A percentile compares a stretch with the other conserved stretches of the same genome.
These are phyloP conservation scores for Naganishia albida DNA, from an alignment of 1,284 basidiomycete species.

Conservation along the genomic window DNA sequence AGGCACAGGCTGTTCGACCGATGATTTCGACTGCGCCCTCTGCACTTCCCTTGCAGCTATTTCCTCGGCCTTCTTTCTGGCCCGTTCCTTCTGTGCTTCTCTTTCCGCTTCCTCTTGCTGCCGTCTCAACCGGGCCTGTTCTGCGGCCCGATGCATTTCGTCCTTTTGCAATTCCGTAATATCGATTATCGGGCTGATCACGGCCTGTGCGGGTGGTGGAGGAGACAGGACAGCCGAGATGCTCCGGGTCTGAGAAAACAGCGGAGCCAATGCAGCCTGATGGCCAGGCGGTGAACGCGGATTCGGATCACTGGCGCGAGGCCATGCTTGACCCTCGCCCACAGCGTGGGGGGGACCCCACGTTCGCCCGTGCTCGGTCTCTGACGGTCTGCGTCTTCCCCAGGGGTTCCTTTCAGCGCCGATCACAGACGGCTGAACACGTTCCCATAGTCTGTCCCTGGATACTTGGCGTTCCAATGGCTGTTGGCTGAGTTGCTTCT, in stretches of 20 bases:
- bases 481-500: slow-evolving; percentile 8
- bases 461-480: slow-evolving; percentile 33
- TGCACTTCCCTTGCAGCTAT: slow-evolving; percentile 65
- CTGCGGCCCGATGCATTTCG: slow-evolving; percentile 86
- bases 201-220: slow-evolving; percentile 30
- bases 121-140: slow-evolving; percentile 69
- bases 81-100: slow-evolving; percentile 78
- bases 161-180: slow-evolving; percentile 66
- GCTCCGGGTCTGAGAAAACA: slow-evolving; percentile 11
- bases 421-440: slow-evolving; percentile 6
- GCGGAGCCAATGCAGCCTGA: slow-evolving; percentile 14
- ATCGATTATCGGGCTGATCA: slow-evolving; percentile 33
- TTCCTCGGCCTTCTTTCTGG: slow-evolving; percentile 79
- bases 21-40: slow-evolving; percentile 31
- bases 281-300: slow-evolving; percentile 11
- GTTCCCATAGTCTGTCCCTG: slow-evolving; percentile 20
- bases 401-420: slow-evolving; percentile 17
- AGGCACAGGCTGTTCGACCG: slow-evolving; percentile 28
- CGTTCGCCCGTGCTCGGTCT: slow-evolving; percentile 17
- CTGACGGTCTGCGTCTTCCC: slow-evolving; percentile 18
- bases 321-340: slow-evolving; percentile 14
- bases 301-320: neutral
- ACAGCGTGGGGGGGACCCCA: slow-evolving; percentile 23
- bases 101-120: slow-evolving; percentile 84
- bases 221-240: slow-evolving; percentile 1